phyloP scores from a whole-genome alignment of 1,284 basidiomycete genomes.

The Cryptococcus sp. region DNA sequence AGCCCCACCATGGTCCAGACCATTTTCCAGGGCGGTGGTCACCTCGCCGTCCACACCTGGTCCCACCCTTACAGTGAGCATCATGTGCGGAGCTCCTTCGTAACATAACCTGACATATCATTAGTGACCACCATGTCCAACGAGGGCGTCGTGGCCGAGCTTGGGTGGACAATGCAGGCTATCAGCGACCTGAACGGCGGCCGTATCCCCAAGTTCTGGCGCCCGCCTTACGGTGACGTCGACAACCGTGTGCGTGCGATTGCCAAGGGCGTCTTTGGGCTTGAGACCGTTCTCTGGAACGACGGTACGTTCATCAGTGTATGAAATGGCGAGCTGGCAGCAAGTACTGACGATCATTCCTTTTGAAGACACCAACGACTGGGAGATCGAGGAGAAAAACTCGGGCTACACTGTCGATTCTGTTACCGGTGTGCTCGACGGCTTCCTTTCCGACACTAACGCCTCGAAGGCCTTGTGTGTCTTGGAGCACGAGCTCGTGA shows the following conservation, averaged over 20 bases:
- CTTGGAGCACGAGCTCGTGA: slow-evolving; percentile 41
- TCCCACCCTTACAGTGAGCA: slow-evolving; percentile 50
- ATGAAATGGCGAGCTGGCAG: not conserved
- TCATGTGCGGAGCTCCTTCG: no score
- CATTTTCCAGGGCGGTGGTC: slow-evolving; percentile 35
- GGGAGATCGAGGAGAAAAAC: slow-evolving; percentile 40
- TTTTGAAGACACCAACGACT: slow-evolving; percentile 45
- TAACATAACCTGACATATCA: slow-evolving; percentile 9
- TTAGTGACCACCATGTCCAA: slow-evolving; percentile 55
- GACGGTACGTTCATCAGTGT: slow-evolving; percentile 16
- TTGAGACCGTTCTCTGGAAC: slow-evolving; percentile 49
- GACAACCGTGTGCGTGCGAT: slow-evolving; percentile 57
- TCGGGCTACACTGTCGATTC: slow-evolving; percentile 22
- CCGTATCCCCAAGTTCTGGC: slow-evolving; percentile 48
- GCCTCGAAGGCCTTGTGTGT: slow-evolving; percentile 36
- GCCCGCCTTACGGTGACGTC: slow-evolving; percentile 52
- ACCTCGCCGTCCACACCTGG: slow-evolving; percentile 55
- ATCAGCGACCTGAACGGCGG: slow-evolving; percentile 47
- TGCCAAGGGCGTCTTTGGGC: slow-evolving; percentile 50
- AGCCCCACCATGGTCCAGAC: slow-evolving; percentile 28
- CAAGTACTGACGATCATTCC: not conserved
- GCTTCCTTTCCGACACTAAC: slow-evolving; percentile 27
- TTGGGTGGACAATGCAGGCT: slow-evolving; percentile 53
- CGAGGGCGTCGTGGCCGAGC: slow-evolving; percentile 56
- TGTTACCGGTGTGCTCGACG: slow-evolving; percentile 13